phyloP scores from a whole-genome alignment of 495 filamentous ascomycete species.

The Durotheca rogersii region DNA sequence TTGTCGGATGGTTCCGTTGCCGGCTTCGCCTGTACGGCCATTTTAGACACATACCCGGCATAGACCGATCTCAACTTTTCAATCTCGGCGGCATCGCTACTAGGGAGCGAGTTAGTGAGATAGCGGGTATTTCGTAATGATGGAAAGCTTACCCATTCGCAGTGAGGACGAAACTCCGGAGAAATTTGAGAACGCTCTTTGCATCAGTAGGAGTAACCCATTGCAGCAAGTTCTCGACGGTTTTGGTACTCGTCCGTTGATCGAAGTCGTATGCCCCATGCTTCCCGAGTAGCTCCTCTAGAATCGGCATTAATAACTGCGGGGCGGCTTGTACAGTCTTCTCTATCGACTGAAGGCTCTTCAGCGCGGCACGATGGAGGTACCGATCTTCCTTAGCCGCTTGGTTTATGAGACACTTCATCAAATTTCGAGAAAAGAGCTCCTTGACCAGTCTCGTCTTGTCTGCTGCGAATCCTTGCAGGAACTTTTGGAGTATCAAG shows the following conservation, averaged over 20 bases:
- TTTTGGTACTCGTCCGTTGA: conserved; percentile 83
- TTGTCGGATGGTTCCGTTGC: conserved; percentile 2
- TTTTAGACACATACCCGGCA: conserved; percentile 55
- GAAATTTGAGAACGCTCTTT: conserved; percentile 46
- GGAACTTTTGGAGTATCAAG: conserved; percentile 72
- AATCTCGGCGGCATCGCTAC: conserved; percentile 32
- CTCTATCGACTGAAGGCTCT: conserved; percentile 67
- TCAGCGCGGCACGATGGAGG: conserved; percentile 76
- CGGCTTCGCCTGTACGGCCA: conserved; percentile 31
- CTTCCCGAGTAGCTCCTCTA: conserved; percentile 66
- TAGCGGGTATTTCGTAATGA: neutral
- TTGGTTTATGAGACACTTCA: conserved; percentile 84
- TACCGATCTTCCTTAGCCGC: conserved; percentile 79
- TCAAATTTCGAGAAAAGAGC: conserved; percentile 79
- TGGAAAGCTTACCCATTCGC: conserved; percentile 34
- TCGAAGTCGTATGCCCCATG: conserved; percentile 79
- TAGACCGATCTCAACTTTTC: conserved; percentile 51
- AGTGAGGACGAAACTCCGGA: conserved; percentile 36
- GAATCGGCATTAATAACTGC: conserved; percentile 55
- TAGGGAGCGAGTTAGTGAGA: conserved; percentile 12
- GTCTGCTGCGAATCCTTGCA: conserved; percentile 50
- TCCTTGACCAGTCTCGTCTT: conserved; percentile 25
- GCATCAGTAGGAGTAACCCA: conserved; percentile 57
- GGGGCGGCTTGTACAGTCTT: conserved; percentile 65
- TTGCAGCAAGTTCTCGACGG: conserved; percentile 71